These are phyloP conservation scores for Solanum pinnatisectum DNA, from an alignment of 257 asterid genomes.

Conservation along the genomic window DNA sequence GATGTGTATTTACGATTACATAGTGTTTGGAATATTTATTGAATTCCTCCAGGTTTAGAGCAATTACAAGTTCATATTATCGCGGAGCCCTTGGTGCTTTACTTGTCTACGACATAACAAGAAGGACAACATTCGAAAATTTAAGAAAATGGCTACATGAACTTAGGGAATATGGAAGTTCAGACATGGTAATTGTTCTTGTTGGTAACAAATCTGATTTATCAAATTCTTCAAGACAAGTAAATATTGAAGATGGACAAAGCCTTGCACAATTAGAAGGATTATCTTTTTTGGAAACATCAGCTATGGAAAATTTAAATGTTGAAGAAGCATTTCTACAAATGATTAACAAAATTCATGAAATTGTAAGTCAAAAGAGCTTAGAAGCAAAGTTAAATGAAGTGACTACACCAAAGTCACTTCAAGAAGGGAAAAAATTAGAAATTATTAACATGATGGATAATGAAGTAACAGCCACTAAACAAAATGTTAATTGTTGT, in stretches of 20 bases:
- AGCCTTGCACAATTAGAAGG: slow-evolving; percentile 61
- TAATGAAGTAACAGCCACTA: slow-evolving; percentile 70
- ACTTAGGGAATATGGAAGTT: slow-evolving; percentile 48
- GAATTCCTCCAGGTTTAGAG: slow-evolving; percentile 59
- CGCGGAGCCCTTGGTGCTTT: slow-evolving; percentile 80
- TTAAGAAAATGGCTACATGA: slow-evolving; percentile 63
- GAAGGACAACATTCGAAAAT: slow-evolving; percentile 56
- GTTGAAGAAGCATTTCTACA: slow-evolving; percentile 77
- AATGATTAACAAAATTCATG: slow-evolving; percentile 60
- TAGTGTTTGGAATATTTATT: background rate
- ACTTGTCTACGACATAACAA: slow-evolving; percentile 69
- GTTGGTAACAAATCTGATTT: slow-evolving; percentile 78
- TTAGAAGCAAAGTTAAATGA: slow-evolving; percentile 38
- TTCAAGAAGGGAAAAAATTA: slow-evolving; percentile 26
- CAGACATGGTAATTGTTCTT: slow-evolving; percentile 72
- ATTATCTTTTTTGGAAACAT: slow-evolving; percentile 65
- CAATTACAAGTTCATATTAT: slow-evolving; percentile 85
- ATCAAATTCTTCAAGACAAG: slow-evolving; percentile 27
- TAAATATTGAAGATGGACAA: slow-evolving; percentile 57
- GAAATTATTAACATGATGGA: slow-evolving; percentile 51
- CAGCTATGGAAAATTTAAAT: slow-evolving; percentile 72
- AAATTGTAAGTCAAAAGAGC: slow-evolving; percentile 41
- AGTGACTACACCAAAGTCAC: background rate
- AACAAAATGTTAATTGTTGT: slow-evolving; percentile 52
- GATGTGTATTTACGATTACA: background rate